Evolutionary conservation across 768 basidiomycete species (phyloP).

Genomic region (Hortiboletus flavorubellus): DNA sequence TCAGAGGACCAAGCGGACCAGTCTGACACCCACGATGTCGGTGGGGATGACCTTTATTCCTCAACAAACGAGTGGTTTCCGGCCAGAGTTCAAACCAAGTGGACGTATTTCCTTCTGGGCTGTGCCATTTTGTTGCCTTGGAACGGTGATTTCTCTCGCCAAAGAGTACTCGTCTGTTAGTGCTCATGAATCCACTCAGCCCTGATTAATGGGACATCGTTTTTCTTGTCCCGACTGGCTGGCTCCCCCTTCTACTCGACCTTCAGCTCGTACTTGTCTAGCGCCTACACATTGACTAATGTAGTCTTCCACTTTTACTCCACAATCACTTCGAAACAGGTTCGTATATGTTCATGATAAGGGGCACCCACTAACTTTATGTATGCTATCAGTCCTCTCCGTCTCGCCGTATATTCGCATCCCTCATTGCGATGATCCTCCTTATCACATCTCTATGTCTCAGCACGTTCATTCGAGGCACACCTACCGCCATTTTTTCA

Average conservation of each 20-base stretch:
- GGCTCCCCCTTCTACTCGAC: constrained; percentile 54
- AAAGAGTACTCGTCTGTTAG: neutral
- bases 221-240: constrained; percentile 68
- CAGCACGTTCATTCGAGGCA: constrained; percentile 57
- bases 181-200: constrained; percentile 41
- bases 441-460: constrained; percentile 59
- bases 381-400: constrained; percentile 48
- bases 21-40: neutral
- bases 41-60: constrained; percentile 8
- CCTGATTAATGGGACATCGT: constrained; percentile 82
- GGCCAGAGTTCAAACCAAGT: constrained; percentile 46
- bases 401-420: constrained; percentile 52
- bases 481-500: constrained; percentile 56
- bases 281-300: constrained; percentile 59
- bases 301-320: constrained; percentile 73
- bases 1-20: constrained; percentile 10
- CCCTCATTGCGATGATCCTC: constrained; percentile 48
- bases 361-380: neutral
- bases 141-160: constrained; percentile 62
- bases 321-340: constrained; percentile 65
- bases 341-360: constrained; percentile 30
- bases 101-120: constrained; percentile 73
- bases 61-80: constrained; percentile 24
- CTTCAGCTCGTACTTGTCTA: constrained; percentile 66
- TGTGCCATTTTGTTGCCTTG: constrained; percentile 81